phyloP scores from a whole-genome alignment of 2,329 filamentous ascomycete genomes.

The Exophiala lecanii-corni region DNA sequence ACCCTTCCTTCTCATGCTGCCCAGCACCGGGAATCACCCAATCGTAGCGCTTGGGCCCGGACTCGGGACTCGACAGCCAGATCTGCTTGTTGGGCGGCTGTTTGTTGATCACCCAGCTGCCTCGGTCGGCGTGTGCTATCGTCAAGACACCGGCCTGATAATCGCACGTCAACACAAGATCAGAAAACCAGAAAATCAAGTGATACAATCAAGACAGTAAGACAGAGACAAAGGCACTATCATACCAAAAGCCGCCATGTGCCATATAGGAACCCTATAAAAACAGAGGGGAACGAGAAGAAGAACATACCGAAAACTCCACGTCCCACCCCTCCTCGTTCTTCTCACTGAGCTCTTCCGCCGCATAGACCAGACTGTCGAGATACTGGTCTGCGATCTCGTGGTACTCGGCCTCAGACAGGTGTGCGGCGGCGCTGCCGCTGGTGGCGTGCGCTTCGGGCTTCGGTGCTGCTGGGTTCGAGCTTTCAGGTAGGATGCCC shows the following conservation, averaged over 20 bases:
- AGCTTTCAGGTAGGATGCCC: slow-evolving; percentile 58
- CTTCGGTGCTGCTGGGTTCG: slow-evolving; percentile 47
- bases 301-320: slow-evolving; percentile 70
- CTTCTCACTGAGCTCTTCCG: slow-evolving; percentile 70
- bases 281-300: too few relatives aligned
- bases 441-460: slow-evolving; percentile 38
- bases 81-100: slow-evolving; percentile 97
- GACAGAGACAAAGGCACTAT: too few relatives aligned
- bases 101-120: slow-evolving; percentile 95
- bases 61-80: slow-evolving; percentile 88
- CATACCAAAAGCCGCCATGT: too few relatives aligned
- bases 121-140: slow-evolving; percentile 60
- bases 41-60: slow-evolving; percentile 90
- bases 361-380: slow-evolving; percentile 49
- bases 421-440: slow-evolving; percentile 54
- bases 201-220: too few relatives aligned
- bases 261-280: too few relatives aligned
- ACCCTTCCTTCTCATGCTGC: slow-evolving; percentile 75
- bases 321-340: slow-evolving; percentile 70
- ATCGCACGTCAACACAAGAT: too few relatives aligned
- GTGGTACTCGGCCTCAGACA: slow-evolving; percentile 70
- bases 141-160: slow-evolving; percentile 86
- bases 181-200: too few relatives aligned
- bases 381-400: slow-evolving; percentile 72
- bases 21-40: slow-evolving; percentile 71